Conservation (phyloP, 1,139 yeast species). For the Magnusiomyces tetraspermus region DNA sequence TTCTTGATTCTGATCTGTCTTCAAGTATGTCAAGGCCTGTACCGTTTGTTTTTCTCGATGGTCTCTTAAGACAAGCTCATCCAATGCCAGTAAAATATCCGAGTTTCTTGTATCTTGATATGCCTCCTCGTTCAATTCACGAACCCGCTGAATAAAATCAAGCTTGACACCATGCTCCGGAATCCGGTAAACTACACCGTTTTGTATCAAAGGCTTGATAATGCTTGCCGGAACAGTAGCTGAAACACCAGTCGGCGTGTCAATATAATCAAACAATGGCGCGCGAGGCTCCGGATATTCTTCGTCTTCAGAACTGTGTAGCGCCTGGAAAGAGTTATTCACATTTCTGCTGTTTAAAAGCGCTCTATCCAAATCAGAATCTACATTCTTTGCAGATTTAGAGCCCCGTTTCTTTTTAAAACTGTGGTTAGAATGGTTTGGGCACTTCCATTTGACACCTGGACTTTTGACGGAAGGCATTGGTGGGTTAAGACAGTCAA, state of each 20-base stretch:
- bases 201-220: conserved; percentile 36
- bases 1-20: conserved; percentile 23
- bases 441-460: conserved; percentile 89
- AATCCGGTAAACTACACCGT: conserved; percentile 50
- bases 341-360: conserved; percentile 45
- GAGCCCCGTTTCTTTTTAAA: conserved; percentile 37
- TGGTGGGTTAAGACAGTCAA: conserved; percentile 79
- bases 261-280: conserved; percentile 21
- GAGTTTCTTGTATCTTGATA: conserved; percentile 22
- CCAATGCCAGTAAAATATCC: conserved; percentile 28
- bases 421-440: conserved; percentile 57
- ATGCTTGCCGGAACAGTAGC: conserved; percentile 38
- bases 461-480: conserved; percentile 61
- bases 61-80: conserved; percentile 28
- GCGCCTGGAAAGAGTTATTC: background rate
- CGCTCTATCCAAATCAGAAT: conserved; percentile 51
- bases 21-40: conserved; percentile 29
- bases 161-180: conserved; percentile 66
- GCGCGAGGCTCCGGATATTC: background rate
- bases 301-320: too few species aligned
- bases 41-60: conserved; percentile 29
- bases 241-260: conserved; percentile 38
- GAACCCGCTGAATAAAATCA: conserved; percentile 52
- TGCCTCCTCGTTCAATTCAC: conserved; percentile 19
- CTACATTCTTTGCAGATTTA: conserved; percentile 45